These are phyloP conservation scores for Bjerkandera adusta DNA, from an alignment of 1,284 basidiomycete genomes.

Conservation along the genomic window DNA sequence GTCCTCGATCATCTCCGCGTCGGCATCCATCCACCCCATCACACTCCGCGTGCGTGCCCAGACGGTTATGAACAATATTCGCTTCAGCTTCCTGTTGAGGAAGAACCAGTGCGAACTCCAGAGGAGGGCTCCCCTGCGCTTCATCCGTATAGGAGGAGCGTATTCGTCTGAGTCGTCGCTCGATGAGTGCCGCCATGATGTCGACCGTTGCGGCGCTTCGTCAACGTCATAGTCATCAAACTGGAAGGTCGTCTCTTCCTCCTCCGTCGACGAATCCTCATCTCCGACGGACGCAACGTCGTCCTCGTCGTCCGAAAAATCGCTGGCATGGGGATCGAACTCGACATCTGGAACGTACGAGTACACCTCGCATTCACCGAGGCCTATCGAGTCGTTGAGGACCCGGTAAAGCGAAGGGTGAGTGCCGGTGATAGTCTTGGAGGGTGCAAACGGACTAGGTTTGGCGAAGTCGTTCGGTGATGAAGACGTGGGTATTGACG, in stretches of 20 bases:
- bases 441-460: conserved; percentile 62
- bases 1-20: conserved; percentile 34
- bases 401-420: conserved; percentile 87
- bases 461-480: conserved; percentile 59
- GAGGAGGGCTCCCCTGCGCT: conserved; percentile 73
- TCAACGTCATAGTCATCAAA: conserved; percentile 82
- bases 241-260: conserved; percentile 67
- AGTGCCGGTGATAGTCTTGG: conserved; percentile 40
- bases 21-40: conserved; percentile 50
- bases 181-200: conserved; percentile 29
- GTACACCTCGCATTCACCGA: conserved; percentile 94
- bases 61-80: conserved; percentile 90
- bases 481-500: conserved; percentile 64
- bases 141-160: conserved; percentile 26
- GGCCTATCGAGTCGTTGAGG: conserved; percentile 87
- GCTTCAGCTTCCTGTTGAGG: conserved; percentile 90
- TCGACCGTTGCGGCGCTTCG: conserved; percentile 43
- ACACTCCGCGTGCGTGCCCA: conserved; percentile 83
- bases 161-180: conserved; percentile 28
- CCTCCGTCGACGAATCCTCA: conserved; percentile 55
- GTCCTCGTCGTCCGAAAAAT: conserved; percentile 76
- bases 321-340: conserved; percentile 90
- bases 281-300: conserved; percentile 56
- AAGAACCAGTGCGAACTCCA: conserved; percentile 99
- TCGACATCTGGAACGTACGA: conserved; percentile 94